A percentile compares a stretch with the other conserved stretches of the same genome.
These are phyloP conservation scores for Chlorociboria aeruginascens DNA, from an alignment of 495 filamentous ascomycete species.

Conservation along the genomic window DNA sequence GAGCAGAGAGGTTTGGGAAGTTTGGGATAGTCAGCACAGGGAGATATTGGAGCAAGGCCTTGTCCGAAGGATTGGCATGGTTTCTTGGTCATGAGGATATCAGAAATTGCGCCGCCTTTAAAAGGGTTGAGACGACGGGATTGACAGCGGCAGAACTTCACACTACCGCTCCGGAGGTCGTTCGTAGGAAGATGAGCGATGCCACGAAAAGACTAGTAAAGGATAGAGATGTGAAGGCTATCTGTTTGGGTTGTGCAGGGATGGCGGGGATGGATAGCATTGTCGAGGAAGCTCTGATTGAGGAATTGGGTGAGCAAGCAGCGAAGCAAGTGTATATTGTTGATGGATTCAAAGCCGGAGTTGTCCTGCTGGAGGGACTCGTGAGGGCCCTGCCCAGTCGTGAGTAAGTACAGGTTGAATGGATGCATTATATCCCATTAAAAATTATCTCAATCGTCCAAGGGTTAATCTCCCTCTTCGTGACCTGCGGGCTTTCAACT, in stretches of 20 bases:
- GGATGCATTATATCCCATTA: background rate
- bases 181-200: constrained; percentile 52
- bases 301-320: constrained; percentile 46
- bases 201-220: constrained; percentile 55
- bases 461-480: too few relatives aligned
- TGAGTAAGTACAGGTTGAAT: background rate
- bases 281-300: constrained; percentile 56
- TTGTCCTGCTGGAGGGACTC: constrained; percentile 51
- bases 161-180: constrained; percentile 45
- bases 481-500: too few relatives aligned
- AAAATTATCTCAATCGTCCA: background rate
- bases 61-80: constrained; percentile 46
- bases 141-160: constrained; percentile 76
- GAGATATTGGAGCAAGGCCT: constrained; percentile 62
- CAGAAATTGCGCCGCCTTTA: constrained; percentile 34
- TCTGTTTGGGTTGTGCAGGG: constrained; percentile 75
- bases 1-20: constrained; percentile 15
- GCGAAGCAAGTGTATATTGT: constrained; percentile 57
- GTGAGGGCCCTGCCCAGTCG: constrained; percentile 21
- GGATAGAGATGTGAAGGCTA: constrained; percentile 44
- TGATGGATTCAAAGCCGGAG: constrained; percentile 74
- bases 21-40: constrained; percentile 93
- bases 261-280: constrained; percentile 84
- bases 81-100: constrained; percentile 33
- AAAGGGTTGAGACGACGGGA: constrained; percentile 74